Evolutionary conservation across 352 stramenopile genomes (phyloP), one percentile per base, ranked within the genome.

Genomic region (Pythium folliculosum): DNA sequence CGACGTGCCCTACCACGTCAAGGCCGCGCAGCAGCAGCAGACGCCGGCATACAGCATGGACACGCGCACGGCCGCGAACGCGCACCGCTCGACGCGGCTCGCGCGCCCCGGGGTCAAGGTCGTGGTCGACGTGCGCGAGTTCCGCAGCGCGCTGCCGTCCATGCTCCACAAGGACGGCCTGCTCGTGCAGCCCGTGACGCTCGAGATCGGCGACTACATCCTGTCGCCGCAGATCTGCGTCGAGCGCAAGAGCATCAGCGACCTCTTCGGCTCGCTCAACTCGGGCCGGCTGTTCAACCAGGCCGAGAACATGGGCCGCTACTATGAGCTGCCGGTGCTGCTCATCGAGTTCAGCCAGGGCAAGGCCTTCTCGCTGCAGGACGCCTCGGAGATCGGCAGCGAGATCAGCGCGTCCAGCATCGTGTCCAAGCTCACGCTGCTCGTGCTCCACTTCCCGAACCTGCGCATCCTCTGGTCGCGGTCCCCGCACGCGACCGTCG

Each of bases 201-300:
- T 99, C 14, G 92, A 97, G 64, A 91, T 99, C 12, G 97, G 97
- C 7, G 97, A 99, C 77, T 99, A 98, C 75, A 96, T 99, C 9
- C 76, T 99, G 43, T 98, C 96, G 51, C 97, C 97, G 44, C 89
- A 99, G 22, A 97, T 99, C 65, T 99, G 95, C 69, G 85, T 99
- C 2, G 97, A 99, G 77, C 82, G 97, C 43, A 99, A 99, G 72
- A 94, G 80, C 65, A 82, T 95, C 47, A 92, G 84, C 65, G 97
- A 99, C 77, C 82, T 99, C n/a, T 99, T 98, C 70, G 90, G 95
- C 21, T 98, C 92, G 38, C 92, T 99, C 70, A 94, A 93, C 48
- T 98, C 89, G 38, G 97, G 97, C 5, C 77, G 97, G 58, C 82
- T 99, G 25, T 99, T 97, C 70, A 98, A 96, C 57, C 97, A 99